These are phyloP conservation scores for Tephrocybe sp. DNA, from an alignment of 768 basidiomycete species.

Conservation along the genomic window DNA sequence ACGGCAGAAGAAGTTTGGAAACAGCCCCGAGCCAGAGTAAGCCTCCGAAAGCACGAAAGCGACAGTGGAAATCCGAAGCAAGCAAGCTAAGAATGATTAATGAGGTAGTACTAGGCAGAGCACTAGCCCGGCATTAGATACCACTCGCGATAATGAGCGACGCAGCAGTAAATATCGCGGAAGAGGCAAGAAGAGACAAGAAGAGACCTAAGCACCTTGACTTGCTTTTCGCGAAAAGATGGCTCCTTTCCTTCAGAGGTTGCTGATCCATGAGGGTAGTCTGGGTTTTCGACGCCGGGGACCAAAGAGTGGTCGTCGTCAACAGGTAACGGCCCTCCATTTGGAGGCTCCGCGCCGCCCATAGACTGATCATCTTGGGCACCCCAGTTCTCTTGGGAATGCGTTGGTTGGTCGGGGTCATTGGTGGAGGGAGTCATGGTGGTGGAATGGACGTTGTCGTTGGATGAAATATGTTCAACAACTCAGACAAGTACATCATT, in stretches of 20 bases:
- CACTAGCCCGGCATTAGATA: slow-evolving; percentile 34
- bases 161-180: slow-evolving; percentile 25
- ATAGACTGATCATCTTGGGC: slow-evolving; percentile 46
- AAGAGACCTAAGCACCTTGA: slow-evolving; percentile 85
- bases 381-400: slow-evolving; percentile 47
- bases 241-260: slow-evolving; percentile 43
- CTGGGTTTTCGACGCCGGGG: slow-evolving; percentile 47
- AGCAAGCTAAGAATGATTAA: slow-evolving; percentile 31
- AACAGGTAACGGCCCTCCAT: slow-evolving; percentile 44
- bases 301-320: slow-evolving; percentile 45
- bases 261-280: slow-evolving; percentile 49
- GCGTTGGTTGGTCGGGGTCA: slow-evolving; percentile 27
- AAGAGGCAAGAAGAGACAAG: slow-evolving; percentile 30
- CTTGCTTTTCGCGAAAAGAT: slow-evolving; percentile 68
- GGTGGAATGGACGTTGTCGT: slow-evolving; percentile 6
- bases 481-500: slow-evolving; percentile 9
- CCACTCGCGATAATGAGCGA: slow-evolving; percentile 21
- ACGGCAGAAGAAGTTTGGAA: slow-evolving; percentile 49
- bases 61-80: slow-evolving; percentile 27
- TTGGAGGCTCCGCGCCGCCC: slow-evolving; percentile 41
- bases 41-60: slow-evolving; percentile 39
- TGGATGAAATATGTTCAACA: slow-evolving; percentile 10
- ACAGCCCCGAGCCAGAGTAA: slow-evolving; percentile 38
- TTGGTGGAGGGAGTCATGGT: slow-evolving; percentile 18
- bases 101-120: slow-evolving; percentile 30